Evolutionary conservation across 768 basidiomycete species (phyloP).

Genomic region (Austroboletus eburneus): DNA sequence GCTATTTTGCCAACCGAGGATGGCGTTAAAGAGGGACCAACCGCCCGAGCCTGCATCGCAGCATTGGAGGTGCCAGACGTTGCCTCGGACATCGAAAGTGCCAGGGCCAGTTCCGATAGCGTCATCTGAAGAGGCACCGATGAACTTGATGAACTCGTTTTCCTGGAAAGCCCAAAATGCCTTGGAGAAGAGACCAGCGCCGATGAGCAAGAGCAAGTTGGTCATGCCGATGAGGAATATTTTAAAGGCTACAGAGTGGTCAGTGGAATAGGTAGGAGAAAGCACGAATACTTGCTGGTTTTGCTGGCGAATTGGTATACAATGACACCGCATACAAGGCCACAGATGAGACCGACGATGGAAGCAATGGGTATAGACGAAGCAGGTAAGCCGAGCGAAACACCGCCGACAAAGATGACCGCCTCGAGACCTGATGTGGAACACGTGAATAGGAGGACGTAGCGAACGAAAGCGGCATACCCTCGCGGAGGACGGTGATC

Average conservation of each 20-base stretch:
- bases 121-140: constrained; percentile 74
- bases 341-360: constrained; percentile 78
- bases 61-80: constrained; percentile 86
- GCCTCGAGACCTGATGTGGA: constrained; percentile 66
- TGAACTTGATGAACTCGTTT: constrained; percentile 59
- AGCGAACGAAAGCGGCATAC: constrained; percentile 30
- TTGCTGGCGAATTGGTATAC: constrained; percentile 81
- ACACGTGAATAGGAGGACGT: background rate
- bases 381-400: constrained; percentile 79
- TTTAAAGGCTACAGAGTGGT: constrained; percentile 50
- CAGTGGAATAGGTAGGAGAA: no score
- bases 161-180: constrained; percentile 68
- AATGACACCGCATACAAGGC: constrained; percentile 66
- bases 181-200: constrained; percentile 87
- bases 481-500: constrained; percentile 91
- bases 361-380: constrained; percentile 87
- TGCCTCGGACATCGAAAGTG: constrained; percentile 73
- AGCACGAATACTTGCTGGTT: constrained; percentile 44
- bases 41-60: constrained; percentile 63
- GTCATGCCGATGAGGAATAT: constrained; percentile 92
- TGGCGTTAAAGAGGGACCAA: constrained; percentile 80
- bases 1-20: constrained; percentile 87
- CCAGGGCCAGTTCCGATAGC: constrained; percentile 74
- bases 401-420: constrained; percentile 91
- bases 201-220: constrained; percentile 87